These are phyloP conservation scores for Plenodomus biglobosus DNA, from an alignment of 2,329 filamentous ascomycete species.

Conservation along the genomic window DNA sequence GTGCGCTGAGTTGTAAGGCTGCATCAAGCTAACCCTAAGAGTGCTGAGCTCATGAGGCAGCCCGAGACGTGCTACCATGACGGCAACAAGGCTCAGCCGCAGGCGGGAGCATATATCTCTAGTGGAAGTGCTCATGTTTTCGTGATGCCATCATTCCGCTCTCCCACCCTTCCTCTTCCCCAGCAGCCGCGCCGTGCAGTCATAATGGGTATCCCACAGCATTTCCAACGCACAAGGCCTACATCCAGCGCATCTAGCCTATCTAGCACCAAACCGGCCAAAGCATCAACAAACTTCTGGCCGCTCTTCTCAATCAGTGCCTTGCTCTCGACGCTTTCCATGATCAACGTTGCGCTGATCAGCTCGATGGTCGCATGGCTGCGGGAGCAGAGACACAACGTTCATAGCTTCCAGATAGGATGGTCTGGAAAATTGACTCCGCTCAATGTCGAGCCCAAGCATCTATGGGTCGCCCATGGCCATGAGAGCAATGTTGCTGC, in stretches of 20 bases:
- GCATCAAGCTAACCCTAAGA: slow-evolving; percentile 12
- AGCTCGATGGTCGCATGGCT: slow-evolving; percentile 40
- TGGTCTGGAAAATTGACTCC: slow-evolving; percentile 26
- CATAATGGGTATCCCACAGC: slow-evolving; percentile 11
- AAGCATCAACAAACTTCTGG: slow-evolving; percentile 9
- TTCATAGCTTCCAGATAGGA: slow-evolving; percentile 23
- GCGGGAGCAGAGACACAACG: slow-evolving; percentile 32
- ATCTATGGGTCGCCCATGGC: slow-evolving; percentile 36
- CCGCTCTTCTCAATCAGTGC: slow-evolving; percentile 25
- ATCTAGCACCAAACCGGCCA: slow-evolving; percentile 7
- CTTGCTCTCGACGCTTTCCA: slow-evolving; percentile 34
- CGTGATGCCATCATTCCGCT: neutral
- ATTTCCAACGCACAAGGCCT: slow-evolving; percentile 5
- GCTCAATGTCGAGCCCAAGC: slow-evolving; percentile 27
- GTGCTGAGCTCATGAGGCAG: slow-evolving; percentile 12
- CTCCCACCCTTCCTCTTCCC: neutral
- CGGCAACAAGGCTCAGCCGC: slow-evolving; percentile 13
- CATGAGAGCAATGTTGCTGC: slow-evolving; percentile 35
- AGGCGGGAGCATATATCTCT: slow-evolving; percentile 10
- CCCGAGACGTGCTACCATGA: slow-evolving; percentile 14
- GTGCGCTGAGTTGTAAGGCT: slow-evolving; percentile 13
- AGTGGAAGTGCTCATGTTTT: neutral
- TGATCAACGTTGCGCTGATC: slow-evolving; percentile 33
- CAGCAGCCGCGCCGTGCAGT: neutral
- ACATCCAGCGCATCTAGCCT: slow-evolving; percentile 6